Evolutionary conservation across 352 stramenopile genomes (phyloP), one percentile per base, ranked within the genome.

Genomic region (Phytophthora europaea): DNA sequence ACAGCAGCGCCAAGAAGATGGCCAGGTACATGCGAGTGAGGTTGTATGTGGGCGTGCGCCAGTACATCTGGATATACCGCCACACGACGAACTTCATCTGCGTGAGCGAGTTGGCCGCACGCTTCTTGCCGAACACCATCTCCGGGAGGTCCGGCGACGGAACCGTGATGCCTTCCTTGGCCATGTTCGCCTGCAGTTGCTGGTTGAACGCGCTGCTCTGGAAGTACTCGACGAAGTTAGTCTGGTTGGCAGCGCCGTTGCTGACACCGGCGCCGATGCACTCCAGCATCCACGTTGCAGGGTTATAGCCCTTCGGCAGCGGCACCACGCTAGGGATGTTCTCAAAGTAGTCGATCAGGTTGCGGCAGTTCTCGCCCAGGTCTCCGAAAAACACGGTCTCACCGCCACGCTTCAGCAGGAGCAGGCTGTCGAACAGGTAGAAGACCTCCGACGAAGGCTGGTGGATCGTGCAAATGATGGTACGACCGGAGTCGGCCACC

Each of bases 211-310:
- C 6, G n/a, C 66, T 73, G 4, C 22, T 48, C 4, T 54, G 62
- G 52, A 73, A 69, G 48, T 51, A 59, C 4, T 60, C 43, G n/a
- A 68, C 66, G 28, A 73, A 70, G 68, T 78, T 47, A 10, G 36
- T 58, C 18, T 33, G 7, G 13, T 61, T 22, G 10, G 16, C 52
- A 50, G 28, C 36, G 43, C 26, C 65, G 28, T 45, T 82, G 61
- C 40, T 53, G 22, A 82, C 76, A 47, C 78, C 86, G 12, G 76
- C 80, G 12, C 80, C 75, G 94, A 87, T 86, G 20, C 75, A 79
- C 34, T 87, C 81, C 2, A 97, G 65, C 88, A 97, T 95, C 88
- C 88, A 97, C 33, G 88, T 95, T 4, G 89, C 87, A 9, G 91
- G 91, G 69, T 80, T 80, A 56, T 74, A 67, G 12, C 60, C 66